phyloP scores from a whole-genome alignment of 495 filamentous ascomycete species.

The Tuber microsphaerosporum region DNA sequence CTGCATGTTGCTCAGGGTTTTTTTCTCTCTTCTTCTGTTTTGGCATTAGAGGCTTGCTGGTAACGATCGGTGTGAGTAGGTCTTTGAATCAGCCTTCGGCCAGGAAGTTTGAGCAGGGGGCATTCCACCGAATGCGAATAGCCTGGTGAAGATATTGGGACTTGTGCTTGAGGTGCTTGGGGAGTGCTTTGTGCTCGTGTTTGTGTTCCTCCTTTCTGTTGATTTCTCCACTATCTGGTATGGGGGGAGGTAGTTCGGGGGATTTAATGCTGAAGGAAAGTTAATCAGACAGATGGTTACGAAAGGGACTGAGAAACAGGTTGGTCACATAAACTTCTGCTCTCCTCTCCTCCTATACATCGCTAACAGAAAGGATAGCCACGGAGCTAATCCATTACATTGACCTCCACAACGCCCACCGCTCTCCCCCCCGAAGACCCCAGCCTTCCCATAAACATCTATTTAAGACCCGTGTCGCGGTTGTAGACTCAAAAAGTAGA shows the following conservation, averaged over 20 bases:
- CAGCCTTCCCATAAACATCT: conserved; percentile 45
- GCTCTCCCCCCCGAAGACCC: conserved; percentile 37
- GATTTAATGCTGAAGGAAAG: neutral
- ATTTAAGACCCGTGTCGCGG: conserved; percentile 47
- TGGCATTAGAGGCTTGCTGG: no score
- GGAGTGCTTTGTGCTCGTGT: neutral
- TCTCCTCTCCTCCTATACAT: no score
- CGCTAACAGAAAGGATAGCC: conserved; percentile 35
- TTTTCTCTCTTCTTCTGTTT: no score
- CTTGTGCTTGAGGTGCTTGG: conserved; percentile 27
- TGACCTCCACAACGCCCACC: conserved; percentile 42
- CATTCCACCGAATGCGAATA: conserved; percentile 52
- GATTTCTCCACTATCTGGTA: no score
- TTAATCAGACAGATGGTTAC: neutral
- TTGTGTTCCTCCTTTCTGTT: no score
- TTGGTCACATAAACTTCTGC: neutral
- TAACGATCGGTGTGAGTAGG: no score
- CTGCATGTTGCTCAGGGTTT: no score
- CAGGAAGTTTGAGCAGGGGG: conserved; percentile 45
- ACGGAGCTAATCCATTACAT: conserved; percentile 52
- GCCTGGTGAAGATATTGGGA: conserved; percentile 46
- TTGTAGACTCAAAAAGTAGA: conserved; percentile 46
- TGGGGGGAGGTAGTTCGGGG: neutral
- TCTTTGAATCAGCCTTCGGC: no score
- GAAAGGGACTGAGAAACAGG: neutral